Conservation (phyloP, 1,284 basidiomycete species). For the Trichosporon faecale region DNA sequence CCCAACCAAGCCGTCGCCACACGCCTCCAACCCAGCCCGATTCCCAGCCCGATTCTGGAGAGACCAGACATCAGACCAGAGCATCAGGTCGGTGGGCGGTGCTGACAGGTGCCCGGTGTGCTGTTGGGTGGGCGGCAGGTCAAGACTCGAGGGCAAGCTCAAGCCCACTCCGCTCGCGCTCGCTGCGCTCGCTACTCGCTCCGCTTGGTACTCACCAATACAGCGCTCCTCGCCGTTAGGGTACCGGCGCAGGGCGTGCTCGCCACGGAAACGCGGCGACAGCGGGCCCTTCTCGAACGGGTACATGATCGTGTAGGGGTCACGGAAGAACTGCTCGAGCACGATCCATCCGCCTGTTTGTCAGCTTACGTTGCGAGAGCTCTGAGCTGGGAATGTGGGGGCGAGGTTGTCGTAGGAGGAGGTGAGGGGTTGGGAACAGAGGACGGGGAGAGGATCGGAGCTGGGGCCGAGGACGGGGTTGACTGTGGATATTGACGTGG, state of each 20-base stretch:
- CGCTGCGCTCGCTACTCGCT: not conserved
- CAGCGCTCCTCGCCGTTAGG: slow-evolving; percentile 98
- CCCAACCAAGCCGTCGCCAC: not conserved
- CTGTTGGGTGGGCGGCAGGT: too few species aligned
- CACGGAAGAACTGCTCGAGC: slow-evolving; percentile 95
- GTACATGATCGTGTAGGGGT: slow-evolving; percentile 92
- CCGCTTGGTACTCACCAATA: slow-evolving; percentile 65
- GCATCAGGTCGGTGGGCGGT: too few species aligned
- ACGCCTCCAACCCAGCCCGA: too few species aligned
- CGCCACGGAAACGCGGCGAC: slow-evolving; percentile 96
- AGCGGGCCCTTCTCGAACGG: slow-evolving; percentile 94
- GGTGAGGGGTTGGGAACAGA: not conserved
- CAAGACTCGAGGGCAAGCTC: too few species aligned
- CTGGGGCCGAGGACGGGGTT: too few species aligned
- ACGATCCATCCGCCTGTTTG: slow-evolving; percentile 94
- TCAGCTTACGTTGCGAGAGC: not conserved
- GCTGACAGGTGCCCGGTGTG: too few species aligned
- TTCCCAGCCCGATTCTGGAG: too few species aligned
- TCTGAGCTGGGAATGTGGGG: too few species aligned
- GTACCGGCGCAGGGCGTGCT: slow-evolving; percentile 97
- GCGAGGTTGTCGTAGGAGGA: too few species aligned
- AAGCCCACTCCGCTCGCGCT: not conserved
- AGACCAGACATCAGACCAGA: too few species aligned
- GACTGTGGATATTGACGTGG: not conserved
- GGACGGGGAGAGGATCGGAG: too few species aligned